Conservation (phyloP, 345 rosid genomes). For the Hirschfeldia incana region DNA sequence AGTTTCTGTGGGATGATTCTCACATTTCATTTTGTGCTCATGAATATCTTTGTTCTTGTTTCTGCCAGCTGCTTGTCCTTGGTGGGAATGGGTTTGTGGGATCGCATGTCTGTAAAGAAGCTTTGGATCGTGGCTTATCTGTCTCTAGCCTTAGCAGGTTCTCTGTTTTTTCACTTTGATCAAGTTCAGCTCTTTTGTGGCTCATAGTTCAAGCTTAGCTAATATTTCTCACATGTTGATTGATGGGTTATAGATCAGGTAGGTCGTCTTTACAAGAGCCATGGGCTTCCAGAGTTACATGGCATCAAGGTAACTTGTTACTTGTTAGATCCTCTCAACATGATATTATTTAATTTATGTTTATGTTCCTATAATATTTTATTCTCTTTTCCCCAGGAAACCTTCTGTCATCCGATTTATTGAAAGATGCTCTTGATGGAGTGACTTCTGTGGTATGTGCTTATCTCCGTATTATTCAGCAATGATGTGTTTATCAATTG, state of each 20-base stretch:
- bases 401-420: conserved; percentile 73
- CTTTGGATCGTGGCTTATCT: conserved; percentile 67
- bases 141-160: conserved; percentile 98
- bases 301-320: conserved; percentile 76
- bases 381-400: conserved; percentile 49
- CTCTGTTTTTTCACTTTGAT: background rate
- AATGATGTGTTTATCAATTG: too few species aligned
- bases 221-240: background rate
- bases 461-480: background rate
- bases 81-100: conserved; percentile 99
- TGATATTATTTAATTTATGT: background rate
- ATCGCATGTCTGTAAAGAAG: conserved; percentile 86
- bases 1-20: background rate
- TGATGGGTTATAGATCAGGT: conserved; percentile 62
- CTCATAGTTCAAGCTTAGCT: background rate
- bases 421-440: conserved; percentile 81
- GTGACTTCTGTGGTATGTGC: conserved; percentile 82
- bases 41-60: conserved; percentile 3
- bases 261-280: conserved; percentile 68
- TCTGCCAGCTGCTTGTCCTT: conserved; percentile 78
- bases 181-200: background rate
- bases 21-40: background rate
- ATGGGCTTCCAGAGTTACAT: conserved; percentile 73
- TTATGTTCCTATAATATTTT: conserved; percentile 6
- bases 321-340: conserved; percentile 4